phyloP scores from a whole-genome alignment of 2,329 filamentous ascomycete genomes.

The Anthostomella pinea region DNA sequence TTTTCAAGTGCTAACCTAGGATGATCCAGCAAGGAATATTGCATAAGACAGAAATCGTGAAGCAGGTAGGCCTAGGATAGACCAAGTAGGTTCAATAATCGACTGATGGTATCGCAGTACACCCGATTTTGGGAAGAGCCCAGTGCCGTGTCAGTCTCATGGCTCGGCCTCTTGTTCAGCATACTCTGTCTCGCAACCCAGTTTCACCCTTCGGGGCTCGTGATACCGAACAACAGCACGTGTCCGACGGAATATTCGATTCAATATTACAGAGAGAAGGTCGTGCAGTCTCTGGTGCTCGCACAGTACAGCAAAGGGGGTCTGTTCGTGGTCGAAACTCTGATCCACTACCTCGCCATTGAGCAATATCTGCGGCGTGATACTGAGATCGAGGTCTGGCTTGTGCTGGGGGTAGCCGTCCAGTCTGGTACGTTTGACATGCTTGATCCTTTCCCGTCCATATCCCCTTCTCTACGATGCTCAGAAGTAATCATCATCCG shows the following conservation, averaged over 20 bases:
- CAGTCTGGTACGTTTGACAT: too few relatives aligned
- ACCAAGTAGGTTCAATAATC: too few relatives aligned
- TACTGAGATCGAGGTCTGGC: conserved; percentile 32
- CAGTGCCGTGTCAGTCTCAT: conserved; percentile 35
- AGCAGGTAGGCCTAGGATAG: background rate
- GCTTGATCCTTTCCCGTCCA: too few relatives aligned
- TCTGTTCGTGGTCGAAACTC: conserved; percentile 37
- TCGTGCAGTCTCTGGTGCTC: conserved; percentile 35
- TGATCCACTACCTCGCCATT: conserved; percentile 33
- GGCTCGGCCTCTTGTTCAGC: conserved; percentile 45
- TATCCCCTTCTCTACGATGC: too few relatives aligned
- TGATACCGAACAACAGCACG: too few relatives aligned
- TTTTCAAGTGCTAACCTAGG: too few relatives aligned
- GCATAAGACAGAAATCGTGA: too few relatives aligned
- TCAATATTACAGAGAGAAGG: conserved; percentile 25
- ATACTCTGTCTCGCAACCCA: conserved; percentile 41
- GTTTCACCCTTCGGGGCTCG: conserved; percentile 9
- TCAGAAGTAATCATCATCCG: too few relatives aligned
- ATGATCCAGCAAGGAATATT: too few relatives aligned
- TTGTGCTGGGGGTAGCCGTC: conserved; percentile 33
- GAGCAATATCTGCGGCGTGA: conserved; percentile 32
- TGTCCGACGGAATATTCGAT: too few relatives aligned
- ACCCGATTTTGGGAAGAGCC: conserved; percentile 42
- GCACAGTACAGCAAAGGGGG: conserved; percentile 42
- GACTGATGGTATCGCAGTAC: too few relatives aligned